Percentiles rank a stretch among this genome's conserved stretches.
These are phyloP conservation scores for Dovyalis caffra DNA, from an alignment of 345 rosid genomes.

Conservation along the genomic window DNA sequence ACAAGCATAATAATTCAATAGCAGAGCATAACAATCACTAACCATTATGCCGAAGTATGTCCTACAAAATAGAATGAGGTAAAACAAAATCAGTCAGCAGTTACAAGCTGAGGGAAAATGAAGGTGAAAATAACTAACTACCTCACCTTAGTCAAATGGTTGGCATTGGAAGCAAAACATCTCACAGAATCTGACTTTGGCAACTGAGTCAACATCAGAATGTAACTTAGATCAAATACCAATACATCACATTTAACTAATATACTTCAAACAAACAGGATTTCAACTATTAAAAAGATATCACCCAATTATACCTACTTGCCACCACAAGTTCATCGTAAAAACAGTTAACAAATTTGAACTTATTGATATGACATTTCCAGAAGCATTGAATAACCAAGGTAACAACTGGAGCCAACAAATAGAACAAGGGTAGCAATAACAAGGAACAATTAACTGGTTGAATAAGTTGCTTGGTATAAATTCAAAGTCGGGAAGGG, in stretches of 20 bases:
- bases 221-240: background rate
- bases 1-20: background rate
- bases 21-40: constrained; percentile 23
- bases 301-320: background rate
- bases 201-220: constrained; percentile 30
- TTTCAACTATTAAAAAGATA: background rate
- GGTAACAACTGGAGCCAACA: background rate
- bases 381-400: background rate
- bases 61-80: constrained; percentile 43
- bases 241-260: background rate
- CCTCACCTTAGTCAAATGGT: constrained; percentile 32
- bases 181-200: constrained; percentile 25
- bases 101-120: background rate
- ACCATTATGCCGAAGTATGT: constrained; percentile 49
- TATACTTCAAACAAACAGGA: background rate
- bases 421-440: background rate
- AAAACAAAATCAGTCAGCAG: constrained; percentile 25
- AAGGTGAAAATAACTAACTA: background rate
- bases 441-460: background rate
- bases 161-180: constrained; percentile 24
- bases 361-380: background rate
- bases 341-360: background rate
- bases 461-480: background rate
- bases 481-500: background rate
- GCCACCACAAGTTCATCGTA: background rate